A percentile compares a stretch with the other conserved stretches of the same genome.
Evolutionary conservation across 2,329 filamentous ascomycete genomes (phyloP).

Genomic region (Rhexocercosporidium sp.): DNA sequence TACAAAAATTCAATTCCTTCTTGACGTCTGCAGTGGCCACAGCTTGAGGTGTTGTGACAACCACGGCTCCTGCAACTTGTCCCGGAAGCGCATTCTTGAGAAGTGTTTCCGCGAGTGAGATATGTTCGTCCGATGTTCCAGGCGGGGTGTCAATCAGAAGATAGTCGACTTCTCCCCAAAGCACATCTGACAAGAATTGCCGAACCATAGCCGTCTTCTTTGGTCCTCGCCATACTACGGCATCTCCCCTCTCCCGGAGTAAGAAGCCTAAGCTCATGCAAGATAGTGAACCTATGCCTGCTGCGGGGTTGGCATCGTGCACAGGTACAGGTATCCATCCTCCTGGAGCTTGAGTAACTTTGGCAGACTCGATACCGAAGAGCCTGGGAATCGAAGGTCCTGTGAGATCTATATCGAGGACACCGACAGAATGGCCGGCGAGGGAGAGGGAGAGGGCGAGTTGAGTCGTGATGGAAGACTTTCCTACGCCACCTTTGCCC

Average conservation of each 20-base stretch:
- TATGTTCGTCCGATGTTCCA: slow-evolving; percentile 96
- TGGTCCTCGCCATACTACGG: slow-evolving; percentile 95
- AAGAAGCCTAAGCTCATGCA: slow-evolving; percentile 97
- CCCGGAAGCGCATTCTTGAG: slow-evolving; percentile 65
- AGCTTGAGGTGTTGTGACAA: slow-evolving; percentile 95
- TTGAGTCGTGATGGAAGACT: slow-evolving; percentile 97
- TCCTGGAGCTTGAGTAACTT: slow-evolving; percentile 87
- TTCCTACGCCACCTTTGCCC: slow-evolving; percentile 96
- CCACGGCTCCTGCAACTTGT: slow-evolving; percentile 83
- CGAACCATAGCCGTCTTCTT: slow-evolving; percentile 99
- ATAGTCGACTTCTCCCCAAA: slow-evolving; percentile 89
- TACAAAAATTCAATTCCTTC: slow-evolving; percentile 87
- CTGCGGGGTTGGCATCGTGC: slow-evolving; percentile 62
- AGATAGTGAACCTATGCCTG: slow-evolving; percentile 66
- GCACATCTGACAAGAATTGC: slow-evolving; percentile 90
- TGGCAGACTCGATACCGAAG: slow-evolving; percentile 85
- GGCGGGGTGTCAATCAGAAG: slow-evolving; percentile 95
- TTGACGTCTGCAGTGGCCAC: slow-evolving; percentile 89
- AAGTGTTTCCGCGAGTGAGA: slow-evolving; percentile 88
- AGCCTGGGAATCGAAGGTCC: slow-evolving; percentile 96
- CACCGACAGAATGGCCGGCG: slow-evolving; percentile 86
- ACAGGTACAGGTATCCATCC: slow-evolving; percentile 93
- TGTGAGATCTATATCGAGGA: slow-evolving; percentile 95
- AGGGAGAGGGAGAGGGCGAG: slow-evolving; percentile 88
- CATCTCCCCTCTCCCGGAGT: slow-evolving; percentile 80